Evolutionary conservation across 768 basidiomycete species (phyloP).

Genomic region (Xerocomellus chrysenteron): DNA sequence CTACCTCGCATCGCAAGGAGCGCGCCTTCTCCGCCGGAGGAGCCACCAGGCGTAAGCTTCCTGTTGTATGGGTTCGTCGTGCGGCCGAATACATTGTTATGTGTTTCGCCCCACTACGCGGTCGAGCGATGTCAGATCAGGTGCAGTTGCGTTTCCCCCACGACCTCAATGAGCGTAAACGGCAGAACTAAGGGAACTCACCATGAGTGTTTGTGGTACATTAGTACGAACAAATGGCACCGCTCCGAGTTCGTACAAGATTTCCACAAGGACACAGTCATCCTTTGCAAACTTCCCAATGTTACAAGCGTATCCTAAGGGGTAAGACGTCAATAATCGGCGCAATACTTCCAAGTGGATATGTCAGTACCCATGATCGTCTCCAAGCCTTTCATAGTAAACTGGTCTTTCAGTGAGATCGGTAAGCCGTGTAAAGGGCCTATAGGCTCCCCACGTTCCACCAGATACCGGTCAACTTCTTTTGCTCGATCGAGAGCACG

Average conservation of each 20-base stretch:
- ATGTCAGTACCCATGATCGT: conserved; percentile 48
- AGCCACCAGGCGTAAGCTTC: conserved; percentile 72
- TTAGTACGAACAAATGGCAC: conserved; percentile 75
- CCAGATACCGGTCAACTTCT: conserved; percentile 25
- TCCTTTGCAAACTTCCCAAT: conserved; percentile 57
- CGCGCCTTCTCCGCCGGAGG: conserved; percentile 86
- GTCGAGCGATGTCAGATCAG: not conserved
- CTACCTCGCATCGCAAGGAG: conserved; percentile 54
- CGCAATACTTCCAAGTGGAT: not conserved
- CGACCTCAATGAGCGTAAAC: not conserved
- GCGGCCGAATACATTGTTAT: conserved; percentile 77
- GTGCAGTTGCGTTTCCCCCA: not conserved
- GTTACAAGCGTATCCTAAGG: conserved; percentile 46
- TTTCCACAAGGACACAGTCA: conserved; percentile 65
- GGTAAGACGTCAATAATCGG: conserved; percentile 19
- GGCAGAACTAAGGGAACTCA: conserved; percentile 20
- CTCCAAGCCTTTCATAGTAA: conserved; percentile 60
- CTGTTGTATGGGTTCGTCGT: conserved; percentile 79
- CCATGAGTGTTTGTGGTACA: conserved; percentile 77
- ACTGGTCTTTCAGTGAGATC: conserved; percentile 44
- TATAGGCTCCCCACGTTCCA: conserved; percentile 19
- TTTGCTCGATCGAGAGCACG: conserved; percentile 26
- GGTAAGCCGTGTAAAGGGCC: conserved; percentile 55
- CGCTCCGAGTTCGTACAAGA: conserved; percentile 65
- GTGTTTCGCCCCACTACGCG: conserved; percentile 72